These are phyloP conservation scores for Fusarium sp. DNA, from an alignment of 2,329 filamentous ascomycete species.

Conservation along the genomic window DNA sequence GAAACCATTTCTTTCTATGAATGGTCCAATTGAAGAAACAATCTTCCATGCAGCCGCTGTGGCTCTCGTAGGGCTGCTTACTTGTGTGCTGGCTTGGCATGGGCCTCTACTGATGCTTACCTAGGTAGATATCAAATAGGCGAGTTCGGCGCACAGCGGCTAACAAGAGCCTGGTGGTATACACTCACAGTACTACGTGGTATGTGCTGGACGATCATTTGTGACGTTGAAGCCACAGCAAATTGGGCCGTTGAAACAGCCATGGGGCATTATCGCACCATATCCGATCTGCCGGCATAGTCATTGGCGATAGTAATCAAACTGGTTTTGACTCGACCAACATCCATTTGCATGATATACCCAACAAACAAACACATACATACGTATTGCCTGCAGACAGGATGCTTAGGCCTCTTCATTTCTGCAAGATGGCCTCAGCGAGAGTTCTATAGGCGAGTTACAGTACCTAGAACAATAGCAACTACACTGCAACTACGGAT, in stretches of 20 bases:
- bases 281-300: slow-evolving; percentile 20
- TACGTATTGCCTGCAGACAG: background rate
- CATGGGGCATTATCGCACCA: slow-evolving; percentile 38
- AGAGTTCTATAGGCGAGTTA: slow-evolving; percentile 7
- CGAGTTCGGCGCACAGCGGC: slow-evolving; percentile 31
- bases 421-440: slow-evolving; percentile 18
- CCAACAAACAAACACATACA: background rate
- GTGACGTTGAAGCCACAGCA: slow-evolving; percentile 24
- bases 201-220: slow-evolving; percentile 25
- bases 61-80: slow-evolving; percentile 45
- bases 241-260: slow-evolving; percentile 33
- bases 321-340: slow-evolving; percentile 1
- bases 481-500: no score
- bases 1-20: background rate
- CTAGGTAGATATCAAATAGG: slow-evolving; percentile 38
- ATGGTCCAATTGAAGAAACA: background rate
- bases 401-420: background rate
- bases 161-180: slow-evolving; percentile 9
- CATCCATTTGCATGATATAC: background rate
- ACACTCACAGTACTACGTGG: slow-evolving; percentile 20
- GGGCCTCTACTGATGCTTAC: slow-evolving; percentile 2
- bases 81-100: slow-evolving; percentile 21
- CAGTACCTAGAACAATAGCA: slow-evolving; percentile 1
- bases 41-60: slow-evolving; percentile 23
- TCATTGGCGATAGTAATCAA: background rate